Conservation (phyloP, 805 yeast genomes). For the Monosporozyma siamensis region DNA sequence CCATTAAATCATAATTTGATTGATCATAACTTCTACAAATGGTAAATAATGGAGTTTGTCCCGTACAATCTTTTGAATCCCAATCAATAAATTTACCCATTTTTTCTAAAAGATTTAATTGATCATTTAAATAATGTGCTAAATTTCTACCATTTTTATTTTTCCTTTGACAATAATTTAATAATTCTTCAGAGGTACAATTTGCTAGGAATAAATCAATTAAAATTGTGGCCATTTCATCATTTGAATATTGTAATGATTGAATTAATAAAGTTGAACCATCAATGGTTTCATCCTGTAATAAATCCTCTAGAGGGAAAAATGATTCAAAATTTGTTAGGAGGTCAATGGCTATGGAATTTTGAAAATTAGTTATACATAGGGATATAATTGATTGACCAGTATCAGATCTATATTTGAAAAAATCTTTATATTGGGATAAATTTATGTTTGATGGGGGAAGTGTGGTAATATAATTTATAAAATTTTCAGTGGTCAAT, state of each 20-base stretch:
- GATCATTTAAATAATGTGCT: constrained; percentile 67
- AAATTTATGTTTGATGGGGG: constrained; percentile 12
- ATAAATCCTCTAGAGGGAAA: constrained; percentile 56
- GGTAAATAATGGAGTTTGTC: constrained; percentile 75
- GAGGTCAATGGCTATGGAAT: constrained; percentile 37
- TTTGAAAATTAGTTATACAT: constrained; percentile 44
- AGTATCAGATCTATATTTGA: constrained; percentile 35
- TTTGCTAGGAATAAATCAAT: constrained; percentile 36
- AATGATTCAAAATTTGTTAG: constrained; percentile 36
- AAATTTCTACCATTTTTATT: constrained; percentile 51
- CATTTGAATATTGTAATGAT: constrained; percentile 50
- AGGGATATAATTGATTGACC: constrained; percentile 70
- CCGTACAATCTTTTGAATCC: constrained; percentile 52
- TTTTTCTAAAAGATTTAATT: constrained; percentile 38
- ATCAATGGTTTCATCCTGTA: constrained; percentile 49
- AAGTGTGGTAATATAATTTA: constrained; percentile 20
- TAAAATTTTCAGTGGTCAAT: constrained; percentile 15
- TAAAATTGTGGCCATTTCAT: constrained; percentile 39
- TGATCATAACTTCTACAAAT: constrained; percentile 77
- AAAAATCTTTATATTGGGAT: constrained; percentile 10
- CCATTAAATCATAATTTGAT: constrained; percentile 43
- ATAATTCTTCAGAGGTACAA: constrained; percentile 39
- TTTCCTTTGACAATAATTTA: constrained; percentile 37
- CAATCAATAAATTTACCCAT: constrained; percentile 61
- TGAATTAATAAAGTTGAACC: constrained; percentile 50